Evolutionary conservation across 257 asterid genomes (phyloP).

Genomic region (Fraxinus quadrangulata): DNA sequence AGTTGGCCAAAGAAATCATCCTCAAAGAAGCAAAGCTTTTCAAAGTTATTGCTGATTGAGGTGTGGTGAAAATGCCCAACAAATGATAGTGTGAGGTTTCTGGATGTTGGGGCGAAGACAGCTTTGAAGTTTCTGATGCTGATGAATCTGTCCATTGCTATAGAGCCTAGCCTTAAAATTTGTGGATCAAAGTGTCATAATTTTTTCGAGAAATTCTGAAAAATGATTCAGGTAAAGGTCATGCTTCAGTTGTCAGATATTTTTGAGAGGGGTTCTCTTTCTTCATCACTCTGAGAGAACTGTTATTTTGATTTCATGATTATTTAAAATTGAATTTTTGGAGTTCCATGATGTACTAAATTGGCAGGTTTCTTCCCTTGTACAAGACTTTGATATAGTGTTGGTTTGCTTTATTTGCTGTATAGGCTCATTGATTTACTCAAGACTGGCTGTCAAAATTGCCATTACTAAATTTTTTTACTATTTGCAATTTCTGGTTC

Average conservation of each 20-base stretch:
- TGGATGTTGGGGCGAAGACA: slow-evolving; percentile 58
- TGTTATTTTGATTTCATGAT: slow-evolving; percentile 1
- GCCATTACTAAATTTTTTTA: slow-evolving; percentile 14
- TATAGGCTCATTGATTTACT: slow-evolving; percentile 3
- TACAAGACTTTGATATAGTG: slow-evolving; percentile 15
- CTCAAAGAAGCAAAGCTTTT: slow-evolving; percentile 78
- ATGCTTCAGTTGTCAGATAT: slow-evolving; percentile 53
- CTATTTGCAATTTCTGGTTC: slow-evolving; percentile 24
- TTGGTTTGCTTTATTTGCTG: slow-evolving; percentile 14
- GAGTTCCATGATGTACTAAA: slow-evolving; percentile 9
- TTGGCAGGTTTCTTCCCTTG: slow-evolving; percentile 22
- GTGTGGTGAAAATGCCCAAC: slow-evolving; percentile 62
- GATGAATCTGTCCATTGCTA: slow-evolving; percentile 66
- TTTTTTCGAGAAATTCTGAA: slow-evolving; percentile 59
- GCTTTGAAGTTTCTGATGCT: slow-evolving; percentile 65
- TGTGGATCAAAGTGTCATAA: slow-evolving; percentile 66
- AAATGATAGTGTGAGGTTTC: slow-evolving; percentile 46
- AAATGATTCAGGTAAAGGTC: slow-evolving; percentile 81
- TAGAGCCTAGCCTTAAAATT: slow-evolving; percentile 66
- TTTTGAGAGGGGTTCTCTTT: slow-evolving; percentile 25
- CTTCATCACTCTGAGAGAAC: slow-evolving; percentile 15
- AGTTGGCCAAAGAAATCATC: slow-evolving; percentile 84
- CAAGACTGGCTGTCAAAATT: slow-evolving; percentile 5
- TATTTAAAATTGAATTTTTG: slow-evolving; percentile 26
- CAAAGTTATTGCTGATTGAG: slow-evolving; percentile 69